phyloP scores from a whole-genome alignment of 108 stramenopile genomes.

The Pseudonitzschia pungens region DNA sequence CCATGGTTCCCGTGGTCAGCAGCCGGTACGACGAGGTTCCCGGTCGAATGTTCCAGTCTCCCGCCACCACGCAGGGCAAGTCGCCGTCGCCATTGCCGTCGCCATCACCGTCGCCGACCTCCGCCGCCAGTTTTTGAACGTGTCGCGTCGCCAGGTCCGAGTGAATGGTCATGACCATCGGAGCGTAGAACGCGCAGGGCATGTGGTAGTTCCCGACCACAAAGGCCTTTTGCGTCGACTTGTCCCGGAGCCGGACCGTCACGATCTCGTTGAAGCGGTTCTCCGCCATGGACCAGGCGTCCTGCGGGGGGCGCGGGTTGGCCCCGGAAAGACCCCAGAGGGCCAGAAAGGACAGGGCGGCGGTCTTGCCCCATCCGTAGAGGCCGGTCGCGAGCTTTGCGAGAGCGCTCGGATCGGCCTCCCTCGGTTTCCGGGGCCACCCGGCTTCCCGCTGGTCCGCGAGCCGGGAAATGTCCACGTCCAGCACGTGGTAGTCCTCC shows the following conservation, averaged over 20 bases:
- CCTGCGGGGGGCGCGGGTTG: conserved; percentile 15
- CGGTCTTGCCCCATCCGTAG: neutral
- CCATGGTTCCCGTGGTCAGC: conserved; percentile 79
- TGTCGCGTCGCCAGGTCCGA: conserved; percentile 60
- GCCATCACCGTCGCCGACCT: neutral
- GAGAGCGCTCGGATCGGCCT: neutral
- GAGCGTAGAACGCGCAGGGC: conserved; percentile 93
- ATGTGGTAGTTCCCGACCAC: conserved; percentile 94
- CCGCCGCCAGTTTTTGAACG: conserved; percentile 25
- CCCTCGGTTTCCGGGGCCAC: conserved; percentile 58
- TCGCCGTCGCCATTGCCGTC: too few relatives aligned
- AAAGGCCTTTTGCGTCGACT: conserved; percentile 44
- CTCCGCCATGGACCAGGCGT: conserved; percentile 80
- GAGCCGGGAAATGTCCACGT: conserved; percentile 61
- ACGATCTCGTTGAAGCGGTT: conserved; percentile 73
- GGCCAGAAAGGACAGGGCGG: neutral
- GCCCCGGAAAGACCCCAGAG: neutral
- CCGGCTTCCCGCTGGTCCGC: conserved; percentile 43
- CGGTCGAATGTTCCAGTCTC: conserved; percentile 93
- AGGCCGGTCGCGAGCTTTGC: too few relatives aligned
- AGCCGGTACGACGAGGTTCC: conserved; percentile 80
- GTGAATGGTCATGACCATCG: conserved; percentile 85
- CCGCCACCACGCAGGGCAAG: conserved; percentile 68
- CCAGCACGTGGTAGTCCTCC: conserved; percentile 51
- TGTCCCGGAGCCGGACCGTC: conserved; percentile 60